These are phyloP conservation scores for Saturnispora dispora DNA, from an alignment of 805 yeast species.

Conservation along the genomic window DNA sequence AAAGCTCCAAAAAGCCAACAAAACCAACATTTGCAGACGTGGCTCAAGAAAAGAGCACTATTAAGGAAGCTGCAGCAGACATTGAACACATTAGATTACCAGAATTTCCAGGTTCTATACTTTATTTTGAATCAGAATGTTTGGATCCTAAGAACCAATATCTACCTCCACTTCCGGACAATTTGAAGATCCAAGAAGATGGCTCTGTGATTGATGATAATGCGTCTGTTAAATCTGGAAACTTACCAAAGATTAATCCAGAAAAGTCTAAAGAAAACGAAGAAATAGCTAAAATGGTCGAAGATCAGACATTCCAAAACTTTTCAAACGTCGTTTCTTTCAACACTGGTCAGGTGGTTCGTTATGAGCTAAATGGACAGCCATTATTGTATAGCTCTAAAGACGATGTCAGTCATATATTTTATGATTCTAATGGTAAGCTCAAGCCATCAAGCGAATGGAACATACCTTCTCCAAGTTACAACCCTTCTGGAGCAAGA, in stretches of 20 bases:
- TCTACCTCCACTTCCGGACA: constrained; percentile 37
- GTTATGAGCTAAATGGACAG: constrained; percentile 72
- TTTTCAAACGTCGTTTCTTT: constrained; percentile 68
- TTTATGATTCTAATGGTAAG: constrained; percentile 23
- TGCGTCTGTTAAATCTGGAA: constrained; percentile 10
- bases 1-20: neutral
- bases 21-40: constrained; percentile 6
- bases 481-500: constrained; percentile 49
- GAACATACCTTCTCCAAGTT: constrained; percentile 49
- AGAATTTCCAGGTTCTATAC: constrained; percentile 52
- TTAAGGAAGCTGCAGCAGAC: neutral
- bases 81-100: constrained; percentile 29
- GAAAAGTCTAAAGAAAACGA: constrained; percentile 29
- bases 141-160: constrained; percentile 41
- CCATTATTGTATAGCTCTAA: constrained; percentile 67
- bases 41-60: neutral
- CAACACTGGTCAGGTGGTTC: constrained; percentile 78
- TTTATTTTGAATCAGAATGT: constrained; percentile 66
- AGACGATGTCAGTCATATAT: constrained; percentile 43
- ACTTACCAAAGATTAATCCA: constrained; percentile 14
- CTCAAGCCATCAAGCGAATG: constrained; percentile 15
- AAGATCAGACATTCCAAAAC: constrained; percentile 71
- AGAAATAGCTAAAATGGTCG: constrained; percentile 45
- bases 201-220: constrained; percentile 10
- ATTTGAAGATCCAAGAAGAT: constrained; percentile 11